A percentile compares a stretch with the other conserved stretches of the same genome.
Evolutionary conservation across 2,329 filamentous ascomycete species (phyloP).

Genomic region (Monilinia fructicola): DNA sequence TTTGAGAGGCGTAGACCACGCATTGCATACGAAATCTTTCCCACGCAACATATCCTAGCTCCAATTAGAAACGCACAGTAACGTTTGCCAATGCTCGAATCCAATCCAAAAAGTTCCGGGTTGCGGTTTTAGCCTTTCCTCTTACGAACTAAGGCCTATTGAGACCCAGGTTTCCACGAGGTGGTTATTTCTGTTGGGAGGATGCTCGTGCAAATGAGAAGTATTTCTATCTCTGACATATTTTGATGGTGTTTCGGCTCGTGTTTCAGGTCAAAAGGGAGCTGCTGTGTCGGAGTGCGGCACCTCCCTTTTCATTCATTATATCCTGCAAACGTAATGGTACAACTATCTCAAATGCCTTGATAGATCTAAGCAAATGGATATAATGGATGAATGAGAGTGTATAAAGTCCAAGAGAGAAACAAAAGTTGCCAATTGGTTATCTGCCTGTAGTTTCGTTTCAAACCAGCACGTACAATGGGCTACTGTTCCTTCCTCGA

Average conservation of each 20-base stretch:
- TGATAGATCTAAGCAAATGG: background rate
- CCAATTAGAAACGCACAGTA: background rate
- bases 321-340: no score
- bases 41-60: background rate
- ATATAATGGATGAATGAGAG: background rate
- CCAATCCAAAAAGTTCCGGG: background rate
- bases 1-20: rapidly evolving
- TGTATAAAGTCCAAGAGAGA: background rate
- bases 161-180: background rate
- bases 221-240: background rate
- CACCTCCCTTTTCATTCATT: no score
- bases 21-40: background rate
- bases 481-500: background rate
- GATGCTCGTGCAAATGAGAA: background rate
- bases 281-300: no score
- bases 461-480: background rate
- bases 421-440: background rate
- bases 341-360: background rate
- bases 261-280: rapidly evolving
- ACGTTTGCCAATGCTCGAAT: background rate
- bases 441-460: no score
- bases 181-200: background rate
- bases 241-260: background rate
- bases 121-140: background rate
- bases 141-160: background rate